Evolutionary conservation across 306 rosid species (phyloP).

Genomic region (Cucurbita argyrosperma): DNA sequence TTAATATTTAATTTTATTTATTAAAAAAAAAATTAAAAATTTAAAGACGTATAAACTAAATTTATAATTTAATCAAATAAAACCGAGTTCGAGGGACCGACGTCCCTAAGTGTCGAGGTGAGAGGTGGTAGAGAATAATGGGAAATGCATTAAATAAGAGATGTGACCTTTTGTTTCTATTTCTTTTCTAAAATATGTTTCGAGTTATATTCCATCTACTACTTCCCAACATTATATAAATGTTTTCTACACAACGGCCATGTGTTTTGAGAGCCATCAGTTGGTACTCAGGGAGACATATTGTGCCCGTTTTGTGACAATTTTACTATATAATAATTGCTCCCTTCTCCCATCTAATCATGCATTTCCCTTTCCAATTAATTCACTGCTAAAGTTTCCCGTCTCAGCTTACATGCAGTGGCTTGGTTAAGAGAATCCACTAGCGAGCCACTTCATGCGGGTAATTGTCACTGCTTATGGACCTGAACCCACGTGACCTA

Average conservation of each 20-base stretch:
- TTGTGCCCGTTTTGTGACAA: background rate
- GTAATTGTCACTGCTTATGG: no score
- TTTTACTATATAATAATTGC: background rate
- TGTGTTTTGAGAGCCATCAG: conserved; percentile 1
- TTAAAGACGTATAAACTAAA: no score
- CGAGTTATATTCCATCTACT: background rate
- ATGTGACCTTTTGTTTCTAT: background rate
- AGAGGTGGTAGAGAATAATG: conserved; percentile 38
- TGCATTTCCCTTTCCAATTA: background rate
- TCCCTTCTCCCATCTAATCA: background rate
- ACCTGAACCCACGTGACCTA: no score
- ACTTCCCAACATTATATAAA: background rate
- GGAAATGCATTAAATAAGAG: background rate
- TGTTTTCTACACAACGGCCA: background rate
- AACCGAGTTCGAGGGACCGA: background rate
- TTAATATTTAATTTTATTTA: no score
- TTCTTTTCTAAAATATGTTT: background rate
- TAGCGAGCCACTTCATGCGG: no score
- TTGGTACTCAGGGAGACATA: conserved; percentile 3
- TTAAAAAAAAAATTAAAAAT: no score
- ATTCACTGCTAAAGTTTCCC: no score
- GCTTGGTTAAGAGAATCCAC: no score
- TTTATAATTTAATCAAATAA: no score
- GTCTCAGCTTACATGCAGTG: no score
- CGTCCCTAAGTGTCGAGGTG: background rate